Conservation (phyloP, 257 asterid genomes). For the Paraleonurus japonicus region DNA sequence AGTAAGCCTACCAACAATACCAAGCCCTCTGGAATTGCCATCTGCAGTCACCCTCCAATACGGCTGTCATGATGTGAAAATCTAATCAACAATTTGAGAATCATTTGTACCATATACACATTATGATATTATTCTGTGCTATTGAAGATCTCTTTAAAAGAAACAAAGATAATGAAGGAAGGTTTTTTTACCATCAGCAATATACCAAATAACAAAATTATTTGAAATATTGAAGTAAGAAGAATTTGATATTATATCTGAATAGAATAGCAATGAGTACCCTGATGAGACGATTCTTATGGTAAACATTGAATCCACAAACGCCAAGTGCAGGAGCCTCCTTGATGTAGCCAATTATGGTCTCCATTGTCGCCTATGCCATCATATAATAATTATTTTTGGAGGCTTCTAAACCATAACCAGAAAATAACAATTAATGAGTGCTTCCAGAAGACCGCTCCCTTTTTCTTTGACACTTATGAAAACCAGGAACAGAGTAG, state of each 20-base stretch:
- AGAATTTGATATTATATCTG: slow-evolving; percentile 2
- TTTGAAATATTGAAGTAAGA: slow-evolving; percentile 10
- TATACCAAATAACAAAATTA: not conserved
- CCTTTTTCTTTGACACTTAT: not conserved
- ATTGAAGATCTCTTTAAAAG: slow-evolving; percentile 16
- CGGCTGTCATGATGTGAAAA: slow-evolving; percentile 56
- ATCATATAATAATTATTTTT: slow-evolving; percentile 17
- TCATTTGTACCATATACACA: not conserved
- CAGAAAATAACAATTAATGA: slow-evolving; percentile 4
- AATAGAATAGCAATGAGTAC: slow-evolving; percentile 35
- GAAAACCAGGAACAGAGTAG: not conserved
- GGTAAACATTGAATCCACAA: slow-evolving; percentile 85
- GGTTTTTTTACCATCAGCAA: slow-evolving; percentile 8
- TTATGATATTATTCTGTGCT: not conserved
- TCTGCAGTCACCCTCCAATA: slow-evolving; percentile 91
- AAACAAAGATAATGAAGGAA: not conserved
- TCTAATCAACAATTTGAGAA: slow-evolving; percentile 12
- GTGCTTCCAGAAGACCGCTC: slow-evolving; percentile 5
- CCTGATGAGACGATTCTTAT: slow-evolving; percentile 93
- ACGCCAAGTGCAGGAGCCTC: slow-evolving; percentile 72
- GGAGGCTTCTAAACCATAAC: slow-evolving; percentile 12
- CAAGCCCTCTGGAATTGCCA: slow-evolving; percentile 72
- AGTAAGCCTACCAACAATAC: slow-evolving; percentile 73
- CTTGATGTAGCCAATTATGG: slow-evolving; percentile 76
- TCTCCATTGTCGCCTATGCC: slow-evolving; percentile 57